Percentiles rank a stretch among this genome's conserved stretches.
Conservation (phyloP, 352 stramenopile genomes). For the Plasmopara halstedii region DNA sequence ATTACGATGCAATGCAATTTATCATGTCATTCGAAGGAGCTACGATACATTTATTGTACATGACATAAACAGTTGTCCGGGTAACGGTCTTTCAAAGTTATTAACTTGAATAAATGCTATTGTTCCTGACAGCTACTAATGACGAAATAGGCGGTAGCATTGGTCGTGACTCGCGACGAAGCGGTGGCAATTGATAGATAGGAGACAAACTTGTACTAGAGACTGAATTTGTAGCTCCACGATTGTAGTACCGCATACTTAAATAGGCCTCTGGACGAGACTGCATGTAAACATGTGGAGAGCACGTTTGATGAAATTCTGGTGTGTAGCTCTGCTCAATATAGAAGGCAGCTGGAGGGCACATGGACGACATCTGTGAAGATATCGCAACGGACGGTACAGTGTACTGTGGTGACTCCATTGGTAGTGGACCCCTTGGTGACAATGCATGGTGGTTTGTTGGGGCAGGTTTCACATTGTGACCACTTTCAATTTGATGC, state of each 20-base stretch:
- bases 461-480: constrained; percentile 10
- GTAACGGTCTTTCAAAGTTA: no score
- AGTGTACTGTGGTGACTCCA: constrained; percentile 12
- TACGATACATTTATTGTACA: no score
- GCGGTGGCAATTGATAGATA: constrained; percentile 23
- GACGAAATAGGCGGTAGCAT: constrained; percentile 52
- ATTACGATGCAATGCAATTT: no score
- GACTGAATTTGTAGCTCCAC: constrained; percentile 3
- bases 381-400: not conserved
- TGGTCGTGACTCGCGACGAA: constrained; percentile 28
- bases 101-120: no score
- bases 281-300: constrained; percentile 5
- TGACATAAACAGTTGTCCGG: no score
- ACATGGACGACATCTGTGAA: constrained; percentile 10
- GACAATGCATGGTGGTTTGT: constrained; percentile 10
- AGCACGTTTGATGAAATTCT: constrained; percentile 14
- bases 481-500: not conserved
- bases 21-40: no score
- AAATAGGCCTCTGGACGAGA: not conserved
- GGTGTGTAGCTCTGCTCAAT: constrained; percentile 12
- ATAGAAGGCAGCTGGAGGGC: not conserved
- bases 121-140: constrained; percentile 17
- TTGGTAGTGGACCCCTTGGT: constrained; percentile 18
- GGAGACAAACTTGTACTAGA: not conserved
- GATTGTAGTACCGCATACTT: constrained; percentile 7